A percentile compares a stretch with the other conserved stretches of the same genome.
Evolutionary conservation across 2,329 filamentous ascomycete genomes (phyloP).

Genomic region (Pseudogymnoascus sp.): DNA sequence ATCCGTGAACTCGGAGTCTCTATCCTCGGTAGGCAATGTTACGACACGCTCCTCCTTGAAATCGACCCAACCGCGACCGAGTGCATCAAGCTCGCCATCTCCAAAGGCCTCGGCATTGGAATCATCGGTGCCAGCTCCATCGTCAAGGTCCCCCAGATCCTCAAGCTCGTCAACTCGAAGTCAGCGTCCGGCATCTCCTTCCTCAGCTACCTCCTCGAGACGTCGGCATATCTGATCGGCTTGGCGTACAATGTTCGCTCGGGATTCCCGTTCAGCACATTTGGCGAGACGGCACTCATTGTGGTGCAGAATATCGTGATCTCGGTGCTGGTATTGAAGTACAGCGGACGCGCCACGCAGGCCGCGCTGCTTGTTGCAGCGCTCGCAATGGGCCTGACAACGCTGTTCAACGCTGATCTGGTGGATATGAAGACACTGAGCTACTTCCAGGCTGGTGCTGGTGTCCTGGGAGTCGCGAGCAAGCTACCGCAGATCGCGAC

Average conservation of each 20-base stretch:
- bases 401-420: constrained; percentile 63
- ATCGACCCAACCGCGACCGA: constrained; percentile 68
- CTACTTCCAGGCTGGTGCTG: constrained; percentile 77
- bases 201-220: constrained; percentile 88
- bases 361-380: constrained; percentile 74
- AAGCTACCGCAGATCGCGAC: constrained; percentile 91
- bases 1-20: constrained; percentile 68
- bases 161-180: constrained; percentile 77
- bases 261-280: constrained; percentile 92
- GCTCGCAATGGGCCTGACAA: constrained; percentile 60
- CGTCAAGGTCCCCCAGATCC: constrained; percentile 93
- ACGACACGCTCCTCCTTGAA: constrained; percentile 77
- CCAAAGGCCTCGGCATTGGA: constrained; percentile 85
- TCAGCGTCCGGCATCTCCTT: constrained; percentile 82
- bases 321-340: constrained; percentile 76
- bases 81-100: constrained; percentile 84
- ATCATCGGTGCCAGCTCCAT: constrained; percentile 86
- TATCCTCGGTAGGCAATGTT: constrained; percentile 77
- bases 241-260: constrained; percentile 89
- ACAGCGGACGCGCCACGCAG: constrained; percentile 58
- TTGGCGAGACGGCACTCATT: constrained; percentile 89
- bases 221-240: constrained; percentile 75
- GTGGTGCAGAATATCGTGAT: constrained; percentile 89
- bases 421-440: constrained; percentile 42
- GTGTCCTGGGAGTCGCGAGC: constrained; percentile 73